Conservation (phyloP, 495 filamentous ascomycete species). For the Massariosphaeria phaeospora region DNA sequence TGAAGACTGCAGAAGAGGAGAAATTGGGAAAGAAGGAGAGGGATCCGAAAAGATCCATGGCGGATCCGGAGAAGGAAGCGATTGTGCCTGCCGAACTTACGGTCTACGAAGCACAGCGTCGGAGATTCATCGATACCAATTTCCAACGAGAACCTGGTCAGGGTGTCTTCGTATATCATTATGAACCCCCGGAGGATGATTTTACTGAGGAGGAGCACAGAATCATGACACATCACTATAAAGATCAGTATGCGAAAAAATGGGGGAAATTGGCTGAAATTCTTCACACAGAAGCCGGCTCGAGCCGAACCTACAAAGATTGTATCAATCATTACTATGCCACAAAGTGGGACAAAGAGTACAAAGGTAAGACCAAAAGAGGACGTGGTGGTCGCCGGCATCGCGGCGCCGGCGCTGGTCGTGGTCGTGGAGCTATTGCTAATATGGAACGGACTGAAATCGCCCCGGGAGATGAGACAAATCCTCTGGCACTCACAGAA, state of each 20-base stretch:
- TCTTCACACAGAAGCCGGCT: slow-evolving; percentile 44
- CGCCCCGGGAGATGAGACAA: slow-evolving; percentile 23
- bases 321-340: slow-evolving; percentile 96
- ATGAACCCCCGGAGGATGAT: slow-evolving; percentile 70
- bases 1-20: slow-evolving; percentile 68
- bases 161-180: slow-evolving; percentile 66
- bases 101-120: slow-evolving; percentile 31
- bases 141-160: slow-evolving; percentile 61
- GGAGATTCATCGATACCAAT: slow-evolving; percentile 64
- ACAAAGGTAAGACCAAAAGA: slow-evolving; percentile 73
- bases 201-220: slow-evolving; percentile 76
- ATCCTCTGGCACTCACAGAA: slow-evolving; percentile 51
- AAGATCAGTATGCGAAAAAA: slow-evolving; percentile 66
- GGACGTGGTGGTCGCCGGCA: slow-evolving; percentile 58
- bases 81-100: slow-evolving; percentile 71
- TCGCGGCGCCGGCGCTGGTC: slow-evolving; percentile 45
- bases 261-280: slow-evolving; percentile 83
- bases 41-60: slow-evolving; percentile 59
- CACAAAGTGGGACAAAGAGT: slow-evolving; percentile 79
- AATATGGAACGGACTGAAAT: slow-evolving; percentile 46
- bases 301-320: slow-evolving; percentile 67
- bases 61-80: slow-evolving; percentile 79
- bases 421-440: slow-evolving; percentile 52
- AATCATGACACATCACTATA: slow-evolving; percentile 72
- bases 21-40: slow-evolving; percentile 59